Percentiles rank a stretch among this genome's conserved stretches.
Conservation (phyloP, 805 yeast species). For the Clavispora santaluciae region DNA sequence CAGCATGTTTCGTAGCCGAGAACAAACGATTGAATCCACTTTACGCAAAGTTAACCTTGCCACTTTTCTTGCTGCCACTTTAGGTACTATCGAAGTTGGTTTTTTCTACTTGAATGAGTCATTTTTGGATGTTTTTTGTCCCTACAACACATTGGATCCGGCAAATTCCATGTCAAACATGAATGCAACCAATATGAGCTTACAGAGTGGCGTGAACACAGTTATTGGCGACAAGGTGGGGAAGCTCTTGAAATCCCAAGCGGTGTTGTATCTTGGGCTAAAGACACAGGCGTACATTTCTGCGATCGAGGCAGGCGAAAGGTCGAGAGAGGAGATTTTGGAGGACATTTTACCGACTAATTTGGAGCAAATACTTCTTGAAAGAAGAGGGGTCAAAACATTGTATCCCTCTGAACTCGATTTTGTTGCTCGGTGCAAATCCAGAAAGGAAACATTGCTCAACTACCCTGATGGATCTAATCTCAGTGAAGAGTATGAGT, state of each 20-base stretch:
- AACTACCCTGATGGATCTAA: conserved; percentile 43
- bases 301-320: conserved; percentile 63
- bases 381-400: conserved; percentile 32
- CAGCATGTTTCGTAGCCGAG: conserved; percentile 51
- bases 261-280: conserved; percentile 73
- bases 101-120: conserved; percentile 80
- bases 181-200: conserved; percentile 24
- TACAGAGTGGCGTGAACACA: conserved; percentile 31
- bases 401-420: conserved; percentile 77
- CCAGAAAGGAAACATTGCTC: conserved; percentile 60
- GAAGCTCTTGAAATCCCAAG: conserved; percentile 73
- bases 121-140: conserved; percentile 84
- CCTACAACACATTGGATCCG: conserved; percentile 55
- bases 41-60: conserved; percentile 82
- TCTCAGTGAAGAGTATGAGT: conserved; percentile 70
- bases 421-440: conserved; percentile 67
- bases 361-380: conserved; percentile 44
- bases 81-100: conserved; percentile 82
- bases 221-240: conserved; percentile 42
- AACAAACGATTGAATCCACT: conserved; percentile 57
- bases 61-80: conserved; percentile 80
- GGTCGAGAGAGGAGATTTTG: conserved; percentile 61
- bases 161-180: conserved; percentile 36
- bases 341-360: conserved; percentile 71
- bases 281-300: conserved; percentile 95